Evolutionary conservation across 139 green algal species (phyloP).

Genomic region (Chlorella vulgaris): DNA sequence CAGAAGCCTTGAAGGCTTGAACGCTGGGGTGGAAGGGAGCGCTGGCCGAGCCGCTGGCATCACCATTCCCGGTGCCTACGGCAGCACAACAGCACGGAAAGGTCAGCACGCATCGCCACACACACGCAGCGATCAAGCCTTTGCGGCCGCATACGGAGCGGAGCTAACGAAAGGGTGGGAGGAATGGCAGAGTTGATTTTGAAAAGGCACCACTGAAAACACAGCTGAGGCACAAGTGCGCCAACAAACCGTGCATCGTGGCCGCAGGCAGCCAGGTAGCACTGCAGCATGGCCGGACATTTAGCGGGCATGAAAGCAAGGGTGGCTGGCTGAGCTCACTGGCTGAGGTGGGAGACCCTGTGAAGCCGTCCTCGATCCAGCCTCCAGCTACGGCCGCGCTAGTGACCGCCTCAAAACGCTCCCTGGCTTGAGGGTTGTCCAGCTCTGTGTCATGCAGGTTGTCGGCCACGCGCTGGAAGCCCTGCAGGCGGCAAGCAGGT

Average conservation of each 20-base stretch:
- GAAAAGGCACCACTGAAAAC: too few species aligned
- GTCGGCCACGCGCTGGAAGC: slow-evolving; percentile 71
- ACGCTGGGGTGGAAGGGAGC: slow-evolving; percentile 25
- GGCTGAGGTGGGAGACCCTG: slow-evolving; percentile 1
- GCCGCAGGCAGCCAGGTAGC: too few species aligned
- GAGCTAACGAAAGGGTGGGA: too few species aligned
- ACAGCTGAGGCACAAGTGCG: too few species aligned
- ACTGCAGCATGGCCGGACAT: too few species aligned
- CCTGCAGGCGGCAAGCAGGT: slow-evolving; percentile 9
- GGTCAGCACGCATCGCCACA: too few species aligned
- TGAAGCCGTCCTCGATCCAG: slow-evolving; percentile 47
- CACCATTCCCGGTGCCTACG: slow-evolving; percentile 1
- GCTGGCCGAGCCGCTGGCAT: slow-evolving; percentile 9
- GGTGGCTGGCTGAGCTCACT: slow-evolving; percentile 11
- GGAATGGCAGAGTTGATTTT: too few species aligned
- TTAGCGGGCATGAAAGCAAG: too few species aligned
- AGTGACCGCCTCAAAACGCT: slow-evolving; percentile 44
- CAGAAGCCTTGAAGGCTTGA: slow-evolving; percentile 71
- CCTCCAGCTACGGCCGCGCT: slow-evolving; percentile 27
- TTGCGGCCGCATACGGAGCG: too few species aligned
- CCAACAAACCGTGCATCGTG: too few species aligned
- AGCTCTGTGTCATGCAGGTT: slow-evolving; percentile 75
- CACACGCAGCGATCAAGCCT: not conserved
- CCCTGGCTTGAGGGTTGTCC: slow-evolving; percentile 70
- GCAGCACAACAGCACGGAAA: not conserved